Evolutionary conservation across 2,329 filamentous ascomycete species (phyloP).

Genomic region (Botrytis fragariae): DNA sequence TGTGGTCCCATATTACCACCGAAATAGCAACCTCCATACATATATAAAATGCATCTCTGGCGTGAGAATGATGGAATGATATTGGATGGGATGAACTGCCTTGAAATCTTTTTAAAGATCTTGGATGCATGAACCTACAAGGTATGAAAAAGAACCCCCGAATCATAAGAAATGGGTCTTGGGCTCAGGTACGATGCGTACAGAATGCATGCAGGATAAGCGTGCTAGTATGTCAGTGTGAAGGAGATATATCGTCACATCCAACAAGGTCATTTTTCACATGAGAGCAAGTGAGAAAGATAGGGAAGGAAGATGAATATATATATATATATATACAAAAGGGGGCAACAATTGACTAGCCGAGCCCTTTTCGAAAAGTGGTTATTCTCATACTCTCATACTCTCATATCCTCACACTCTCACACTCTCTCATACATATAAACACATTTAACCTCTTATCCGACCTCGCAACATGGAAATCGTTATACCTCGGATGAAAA

Average conservation of each 20-base stretch:
- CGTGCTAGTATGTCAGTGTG: background rate
- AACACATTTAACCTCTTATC: background rate
- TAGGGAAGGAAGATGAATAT: background rate
- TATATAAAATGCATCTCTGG: background rate
- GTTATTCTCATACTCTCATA: background rate
- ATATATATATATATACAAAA: background rate
- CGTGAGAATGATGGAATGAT: slow-evolving; percentile 1
- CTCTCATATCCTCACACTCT: background rate
- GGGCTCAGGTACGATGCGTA: slow-evolving; percentile 13
- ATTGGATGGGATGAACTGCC: background rate
- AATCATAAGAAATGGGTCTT: slow-evolving; percentile 4
- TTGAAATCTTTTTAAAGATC: background rate
- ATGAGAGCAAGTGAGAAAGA: background rate
- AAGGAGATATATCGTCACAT: background rate
- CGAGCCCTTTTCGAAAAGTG: background rate
- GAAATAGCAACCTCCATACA: background rate
- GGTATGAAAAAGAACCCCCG: background rate
- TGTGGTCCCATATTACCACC: background rate
- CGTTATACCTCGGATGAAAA: background rate
- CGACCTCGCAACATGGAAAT: background rate
- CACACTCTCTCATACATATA: too few species aligned
- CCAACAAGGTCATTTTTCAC: background rate
- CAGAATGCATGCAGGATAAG: slow-evolving; percentile 6
- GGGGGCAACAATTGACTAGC: background rate
- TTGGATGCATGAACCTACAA: slow-evolving; percentile 2